phyloP scores from a whole-genome alignment of 441 rosid genomes.

The Pelargonium cotyledonis region DNA sequence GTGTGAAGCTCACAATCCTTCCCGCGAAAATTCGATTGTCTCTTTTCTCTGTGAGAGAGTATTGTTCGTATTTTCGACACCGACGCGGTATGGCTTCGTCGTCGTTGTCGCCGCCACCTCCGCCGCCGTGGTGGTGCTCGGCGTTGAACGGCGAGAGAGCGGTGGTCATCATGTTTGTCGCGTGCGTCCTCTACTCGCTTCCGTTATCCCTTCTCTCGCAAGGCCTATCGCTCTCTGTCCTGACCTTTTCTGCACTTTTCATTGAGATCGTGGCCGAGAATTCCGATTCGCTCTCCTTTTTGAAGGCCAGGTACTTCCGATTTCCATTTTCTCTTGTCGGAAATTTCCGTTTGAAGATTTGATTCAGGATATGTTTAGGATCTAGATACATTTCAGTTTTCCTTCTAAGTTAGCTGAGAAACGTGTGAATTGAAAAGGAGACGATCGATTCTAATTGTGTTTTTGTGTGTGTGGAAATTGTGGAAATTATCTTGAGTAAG shows the following conservation, averaged over 20 bases:
- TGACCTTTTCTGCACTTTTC: conserved; percentile 50
- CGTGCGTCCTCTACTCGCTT: conserved; percentile 44
- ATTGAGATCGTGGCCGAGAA: conserved; percentile 58
- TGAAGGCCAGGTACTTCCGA: conserved; percentile 47
- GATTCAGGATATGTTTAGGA: background rate
- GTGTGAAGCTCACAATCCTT: conserved; percentile 4
- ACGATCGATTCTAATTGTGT: background rate
- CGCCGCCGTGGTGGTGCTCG: conserved; percentile 13
- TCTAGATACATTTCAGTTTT: background rate
- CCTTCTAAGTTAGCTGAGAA: background rate
- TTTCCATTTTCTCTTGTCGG: background rate
- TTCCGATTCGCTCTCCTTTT: conserved; percentile 35
- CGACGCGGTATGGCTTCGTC: conserved; percentile 17
- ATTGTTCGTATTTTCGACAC: background rate
- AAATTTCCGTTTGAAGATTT: background rate
- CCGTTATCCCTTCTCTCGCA: conserved; percentile 59
- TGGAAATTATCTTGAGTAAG: background rate
- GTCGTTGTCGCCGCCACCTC: conserved; percentile 23
- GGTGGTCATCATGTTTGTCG: conserved; percentile 51
- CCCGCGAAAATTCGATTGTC: conserved; percentile 8
- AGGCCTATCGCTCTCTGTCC: conserved; percentile 56
- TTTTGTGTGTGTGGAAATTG: background rate
- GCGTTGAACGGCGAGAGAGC: conserved; percentile 74
- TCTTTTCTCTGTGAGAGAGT: background rate
- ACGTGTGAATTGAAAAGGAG: background rate